These are phyloP conservation scores for Poa pratensis DNA, from an alignment of 176 grass and related monocot genomes.

Conservation along the genomic window DNA sequence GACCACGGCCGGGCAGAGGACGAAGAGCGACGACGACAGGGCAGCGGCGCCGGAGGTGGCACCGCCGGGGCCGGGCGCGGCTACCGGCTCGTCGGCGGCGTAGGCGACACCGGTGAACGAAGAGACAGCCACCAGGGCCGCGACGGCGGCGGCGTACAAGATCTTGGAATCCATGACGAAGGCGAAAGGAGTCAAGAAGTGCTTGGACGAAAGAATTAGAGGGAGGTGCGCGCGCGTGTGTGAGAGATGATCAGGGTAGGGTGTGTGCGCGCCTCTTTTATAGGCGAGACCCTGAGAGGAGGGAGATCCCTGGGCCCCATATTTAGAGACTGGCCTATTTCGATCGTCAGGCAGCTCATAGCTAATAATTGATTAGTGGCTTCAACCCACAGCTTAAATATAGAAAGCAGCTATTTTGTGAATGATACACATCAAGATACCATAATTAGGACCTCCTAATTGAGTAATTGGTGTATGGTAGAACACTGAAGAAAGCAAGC, in stretches of 20 bases:
- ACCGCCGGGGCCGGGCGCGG: slow-evolving; percentile 60
- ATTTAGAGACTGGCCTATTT: slow-evolving; percentile 42
- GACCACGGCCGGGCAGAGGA: slow-evolving; percentile 73
- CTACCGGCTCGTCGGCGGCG: slow-evolving; percentile 52
- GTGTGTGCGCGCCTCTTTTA: slow-evolving; percentile 12
- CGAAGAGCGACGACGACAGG: slow-evolving; percentile 51
- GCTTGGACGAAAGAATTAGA: not conserved
- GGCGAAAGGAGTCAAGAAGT: not conserved
- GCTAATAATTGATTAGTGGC: not conserved
- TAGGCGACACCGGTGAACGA: slow-evolving; percentile 52
- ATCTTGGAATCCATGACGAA: slow-evolving; percentile 48
- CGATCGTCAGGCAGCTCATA: slow-evolving; percentile 42
- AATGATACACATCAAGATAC: not conserved
- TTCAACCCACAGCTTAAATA: slow-evolving; percentile 22
- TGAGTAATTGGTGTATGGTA: not conserved
- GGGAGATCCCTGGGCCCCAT: not conserved
- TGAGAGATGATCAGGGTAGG: not conserved
- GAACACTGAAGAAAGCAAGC: not conserved
- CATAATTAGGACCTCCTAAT: not conserved
- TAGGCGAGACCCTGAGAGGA: slow-evolving; percentile 16
- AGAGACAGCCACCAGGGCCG: slow-evolving; percentile 45
- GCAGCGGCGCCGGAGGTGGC: slow-evolving; percentile 56
- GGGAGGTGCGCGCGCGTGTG: not conserved
- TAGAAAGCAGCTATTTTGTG: slow-evolving; percentile 26
- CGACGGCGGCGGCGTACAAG: slow-evolving; percentile 26